These are phyloP conservation scores for Boletus edulis DNA, from an alignment of 768 basidiomycete species.

Conservation along the genomic window DNA sequence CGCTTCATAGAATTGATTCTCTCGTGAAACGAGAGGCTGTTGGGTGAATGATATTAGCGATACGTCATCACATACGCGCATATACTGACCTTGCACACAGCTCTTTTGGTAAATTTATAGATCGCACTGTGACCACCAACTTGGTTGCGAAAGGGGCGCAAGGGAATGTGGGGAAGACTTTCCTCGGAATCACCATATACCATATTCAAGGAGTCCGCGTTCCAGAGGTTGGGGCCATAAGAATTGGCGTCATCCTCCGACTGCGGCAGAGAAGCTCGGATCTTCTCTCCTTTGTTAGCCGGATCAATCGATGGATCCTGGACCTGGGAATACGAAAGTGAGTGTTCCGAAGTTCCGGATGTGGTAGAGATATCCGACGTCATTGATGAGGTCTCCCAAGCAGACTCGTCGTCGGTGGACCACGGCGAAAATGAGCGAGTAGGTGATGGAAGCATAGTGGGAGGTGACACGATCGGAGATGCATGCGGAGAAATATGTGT, in stretches of 20 bases:
- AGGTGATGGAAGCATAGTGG: slow-evolving; percentile 12
- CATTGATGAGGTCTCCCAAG: slow-evolving; percentile 70
- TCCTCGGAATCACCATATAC: slow-evolving; percentile 51
- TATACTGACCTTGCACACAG: slow-evolving; percentile 91
- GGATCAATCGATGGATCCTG: slow-evolving; percentile 17
- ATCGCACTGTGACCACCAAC: slow-evolving; percentile 97
- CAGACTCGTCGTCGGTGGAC: slow-evolving; percentile 76
- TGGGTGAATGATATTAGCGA: slow-evolving; percentile 11
- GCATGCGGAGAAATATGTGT: slow-evolving; percentile 30
- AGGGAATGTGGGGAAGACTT: slow-evolving; percentile 81
- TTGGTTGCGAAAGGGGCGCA: slow-evolving; percentile 95
- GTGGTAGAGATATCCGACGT: slow-evolving; percentile 62
- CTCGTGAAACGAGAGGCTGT: slow-evolving; percentile 93
- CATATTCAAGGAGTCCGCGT: slow-evolving; percentile 37
- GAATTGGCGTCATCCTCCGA: slow-evolving; percentile 16
- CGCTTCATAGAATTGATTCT: slow-evolving; percentile 97
- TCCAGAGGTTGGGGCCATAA: slow-evolving; percentile 19
- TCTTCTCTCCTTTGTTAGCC: slow-evolving; percentile 16
- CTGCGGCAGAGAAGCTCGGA: slow-evolving; percentile 5
- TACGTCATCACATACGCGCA: neutral
- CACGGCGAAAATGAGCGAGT: slow-evolving; percentile 49
- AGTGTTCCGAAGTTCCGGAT: slow-evolving; percentile 37
- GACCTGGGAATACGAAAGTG: slow-evolving; percentile 30
- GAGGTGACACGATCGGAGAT: slow-evolving; percentile 15
- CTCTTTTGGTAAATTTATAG: slow-evolving; percentile 96